phyloP scores from a whole-genome alignment of 495 filamentous ascomycete genomes.

The Daldinia bambusicola region DNA sequence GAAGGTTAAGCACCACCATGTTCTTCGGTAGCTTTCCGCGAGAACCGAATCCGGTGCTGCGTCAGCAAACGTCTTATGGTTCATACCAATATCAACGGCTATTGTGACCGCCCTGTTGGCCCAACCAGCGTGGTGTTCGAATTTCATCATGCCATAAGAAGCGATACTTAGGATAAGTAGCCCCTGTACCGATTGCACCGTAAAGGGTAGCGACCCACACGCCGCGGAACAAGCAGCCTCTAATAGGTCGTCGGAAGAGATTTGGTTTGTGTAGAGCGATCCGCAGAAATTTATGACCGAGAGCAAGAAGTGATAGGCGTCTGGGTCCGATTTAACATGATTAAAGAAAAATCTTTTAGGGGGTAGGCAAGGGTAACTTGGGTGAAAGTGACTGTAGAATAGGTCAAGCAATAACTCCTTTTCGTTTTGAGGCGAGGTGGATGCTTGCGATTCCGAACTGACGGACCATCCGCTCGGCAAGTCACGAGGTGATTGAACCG shows the following conservation, averaged over 20 bases:
- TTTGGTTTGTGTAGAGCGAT: constrained; percentile 56
- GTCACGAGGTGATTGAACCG: constrained; percentile 34
- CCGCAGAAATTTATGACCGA: constrained; percentile 69
- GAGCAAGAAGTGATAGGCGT: constrained; percentile 53
- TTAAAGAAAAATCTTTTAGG: constrained; percentile 57
- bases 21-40: constrained; percentile 75
- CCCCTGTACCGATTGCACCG: constrained; percentile 71
- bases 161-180: constrained; percentile 72
- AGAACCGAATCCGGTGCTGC: constrained; percentile 63
- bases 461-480: constrained; percentile 41
- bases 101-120: constrained; percentile 67
- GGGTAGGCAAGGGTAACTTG: constrained; percentile 66
- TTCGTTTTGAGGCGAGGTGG: constrained; percentile 31
- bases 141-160: constrained; percentile 71
- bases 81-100: constrained; percentile 73
- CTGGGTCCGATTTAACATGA: constrained; percentile 43
- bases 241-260: constrained; percentile 54
- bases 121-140: constrained; percentile 63
- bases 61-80: constrained; percentile 62
- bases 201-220: constrained; percentile 55
- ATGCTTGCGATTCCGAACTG: constrained; percentile 20
- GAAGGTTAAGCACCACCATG: constrained; percentile 80
- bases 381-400: constrained; percentile 69
- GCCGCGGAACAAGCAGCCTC: constrained; percentile 56
- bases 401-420: constrained; percentile 50